Evolutionary conservation across 2,329 filamentous ascomycete genomes (phyloP), one percentile per base, ranked within the genome.

Genomic region (Penicillium oxalicum): DNA sequence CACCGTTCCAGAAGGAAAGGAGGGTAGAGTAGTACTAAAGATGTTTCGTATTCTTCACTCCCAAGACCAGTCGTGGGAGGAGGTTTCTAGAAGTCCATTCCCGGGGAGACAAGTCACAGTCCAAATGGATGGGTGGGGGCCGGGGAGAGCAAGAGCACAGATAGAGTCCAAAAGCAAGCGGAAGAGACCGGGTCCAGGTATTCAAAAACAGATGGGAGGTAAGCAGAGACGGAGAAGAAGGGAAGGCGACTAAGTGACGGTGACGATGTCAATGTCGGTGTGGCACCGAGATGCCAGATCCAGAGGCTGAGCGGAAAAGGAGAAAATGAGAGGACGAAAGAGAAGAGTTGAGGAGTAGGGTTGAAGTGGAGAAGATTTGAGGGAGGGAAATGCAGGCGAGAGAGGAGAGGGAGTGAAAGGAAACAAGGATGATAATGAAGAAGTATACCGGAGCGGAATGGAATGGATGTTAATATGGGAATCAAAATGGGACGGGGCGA

Each of bases 191-290:
- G 29, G 29, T 2, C 7, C 8, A 11, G 29, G 4, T 7, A 32
- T 7, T 7, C 29, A 32, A 4, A 32, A 8, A 32, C 11, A 8
- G 11, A 32, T 11, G 11, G 11, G 4, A 3, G 2, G 4, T 5
- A 32, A 8, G 11, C 4, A 11, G 2, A 32, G 4, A 11, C 29
- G 29, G 29, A 32, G 29, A 7, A 32, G 8, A 11, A 32, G 11
- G 11, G 29, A 11, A 3, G 11, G 11, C 8, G 3, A 32, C 29
- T 7, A 7, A 51, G 77, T 67, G 74, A 66, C 77, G 77, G 32
- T 28, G 44, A 13, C 26, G 40, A 36, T 40, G 38, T 35, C 33
- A 35, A 32, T 28, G 28, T 29, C 7, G 47, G 37, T 38, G 35
- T 2, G 11, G 37, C 36, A 43, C 29, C 8, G 37, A 48, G 35